Evolutionary conservation across 2,329 filamentous ascomycete species (phyloP).

Genomic region (Cordyceps cateniannulata): DNA sequence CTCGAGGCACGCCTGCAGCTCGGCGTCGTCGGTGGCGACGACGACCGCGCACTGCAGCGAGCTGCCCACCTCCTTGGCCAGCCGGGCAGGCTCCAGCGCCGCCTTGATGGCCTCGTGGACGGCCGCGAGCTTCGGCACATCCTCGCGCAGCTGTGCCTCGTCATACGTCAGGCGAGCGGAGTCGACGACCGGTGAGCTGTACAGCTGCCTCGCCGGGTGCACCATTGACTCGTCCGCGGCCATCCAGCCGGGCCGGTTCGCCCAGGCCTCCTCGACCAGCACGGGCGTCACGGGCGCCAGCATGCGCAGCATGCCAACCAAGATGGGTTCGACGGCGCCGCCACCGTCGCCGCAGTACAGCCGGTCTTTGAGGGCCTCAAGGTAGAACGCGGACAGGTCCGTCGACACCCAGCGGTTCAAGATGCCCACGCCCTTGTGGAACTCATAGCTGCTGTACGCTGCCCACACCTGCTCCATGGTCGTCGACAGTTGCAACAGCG

Average conservation of each 20-base stretch:
- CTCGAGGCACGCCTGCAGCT: constrained; percentile 28
- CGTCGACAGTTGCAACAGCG: constrained; percentile 65
- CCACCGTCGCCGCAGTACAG: constrained; percentile 75
- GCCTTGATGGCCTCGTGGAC: constrained; percentile 64
- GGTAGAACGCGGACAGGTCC: constrained; percentile 87
- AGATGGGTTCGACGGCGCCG: constrained; percentile 59
- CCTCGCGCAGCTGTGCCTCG: constrained; percentile 33
- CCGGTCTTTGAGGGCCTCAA: constrained; percentile 86
- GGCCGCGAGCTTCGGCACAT: constrained; percentile 42
- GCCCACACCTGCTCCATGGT: constrained; percentile 58
- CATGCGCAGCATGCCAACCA: constrained; percentile 68
- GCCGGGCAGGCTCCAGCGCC: constrained; percentile 66
- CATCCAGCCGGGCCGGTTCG: constrained; percentile 62
- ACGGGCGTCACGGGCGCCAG: constrained; percentile 75
- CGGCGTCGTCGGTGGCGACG: constrained; percentile 38
- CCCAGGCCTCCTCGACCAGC: constrained; percentile 84
- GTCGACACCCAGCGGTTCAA: constrained; percentile 77
- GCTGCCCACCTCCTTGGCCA: constrained; percentile 67
- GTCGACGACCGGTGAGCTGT: constrained; percentile 37
- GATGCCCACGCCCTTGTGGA: constrained; percentile 66
- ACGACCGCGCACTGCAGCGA: constrained; percentile 72
- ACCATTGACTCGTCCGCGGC: constrained; percentile 36
- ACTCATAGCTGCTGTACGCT: constrained; percentile 68
- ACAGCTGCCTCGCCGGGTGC: constrained; percentile 42
- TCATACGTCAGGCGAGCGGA: constrained; percentile 31